Percentiles rank a stretch among this genome's conserved stretches.
phyloP scores from a whole-genome alignment of 2,329 filamentous ascomycete species.

The Pseudogymnoascus sp. region DNA sequence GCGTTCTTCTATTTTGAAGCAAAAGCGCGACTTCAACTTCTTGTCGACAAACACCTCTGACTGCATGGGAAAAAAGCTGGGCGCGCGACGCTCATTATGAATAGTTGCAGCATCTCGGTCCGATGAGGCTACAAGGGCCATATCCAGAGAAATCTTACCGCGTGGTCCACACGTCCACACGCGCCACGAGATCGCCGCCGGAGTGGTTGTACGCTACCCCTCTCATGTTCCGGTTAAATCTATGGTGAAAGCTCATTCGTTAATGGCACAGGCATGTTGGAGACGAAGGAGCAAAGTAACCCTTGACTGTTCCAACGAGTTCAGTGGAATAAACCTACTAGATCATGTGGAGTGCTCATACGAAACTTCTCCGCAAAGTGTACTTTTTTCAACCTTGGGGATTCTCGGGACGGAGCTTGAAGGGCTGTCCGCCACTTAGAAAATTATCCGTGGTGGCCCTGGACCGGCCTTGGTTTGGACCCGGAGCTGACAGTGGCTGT shows the following conservation, averaged over 20 bases:
- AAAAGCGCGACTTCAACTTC: not conserved
- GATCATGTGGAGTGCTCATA: not conserved
- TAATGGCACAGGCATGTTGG: not conserved
- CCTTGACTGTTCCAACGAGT: not conserved
- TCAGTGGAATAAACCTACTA: not conserved
- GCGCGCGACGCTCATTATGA: conserved; percentile 6
- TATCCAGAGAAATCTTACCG: not conserved
- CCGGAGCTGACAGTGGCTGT: not conserved
- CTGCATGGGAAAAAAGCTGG: not conserved
- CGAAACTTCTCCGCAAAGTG: not conserved
- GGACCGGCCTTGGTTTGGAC: not conserved
- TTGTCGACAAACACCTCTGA: conserved; percentile 1
- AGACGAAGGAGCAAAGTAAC: not conserved
- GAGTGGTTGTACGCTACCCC: conserved; percentile 1
- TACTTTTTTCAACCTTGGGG: not conserved
- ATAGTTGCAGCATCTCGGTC: not conserved
- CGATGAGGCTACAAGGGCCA: not conserved
- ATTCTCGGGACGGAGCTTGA: not conserved
- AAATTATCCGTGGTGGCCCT: not conserved
- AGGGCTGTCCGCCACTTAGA: not conserved
- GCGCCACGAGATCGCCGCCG: conserved; percentile 5
- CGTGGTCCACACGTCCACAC: not conserved
- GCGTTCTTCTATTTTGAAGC: not conserved
- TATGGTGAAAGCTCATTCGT: not conserved
- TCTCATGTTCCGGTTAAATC: conserved; percentile 4